Conservation (phyloP, 345 rosid species). For the Orychophragmus violaceus region DNA sequence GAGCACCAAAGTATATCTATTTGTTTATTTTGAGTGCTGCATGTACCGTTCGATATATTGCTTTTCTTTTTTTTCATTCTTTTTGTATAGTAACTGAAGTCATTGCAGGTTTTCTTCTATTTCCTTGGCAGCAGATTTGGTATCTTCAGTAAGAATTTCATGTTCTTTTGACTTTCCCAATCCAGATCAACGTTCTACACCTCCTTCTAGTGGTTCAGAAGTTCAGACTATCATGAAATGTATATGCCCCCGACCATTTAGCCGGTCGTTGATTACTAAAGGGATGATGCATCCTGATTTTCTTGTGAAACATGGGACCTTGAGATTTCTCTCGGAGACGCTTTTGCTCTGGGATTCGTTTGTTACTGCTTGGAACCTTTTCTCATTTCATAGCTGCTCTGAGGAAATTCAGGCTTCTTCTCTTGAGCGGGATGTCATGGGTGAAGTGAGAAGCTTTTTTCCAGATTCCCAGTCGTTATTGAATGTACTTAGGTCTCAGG, state of each 20-base stretch:
- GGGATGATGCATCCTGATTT: constrained; percentile 81
- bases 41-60: background rate
- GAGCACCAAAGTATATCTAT: constrained; percentile 5
- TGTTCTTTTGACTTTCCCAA: constrained; percentile 53
- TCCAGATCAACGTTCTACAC: constrained; percentile 34
- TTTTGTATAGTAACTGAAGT: constrained; percentile 35
- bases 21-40: background rate
- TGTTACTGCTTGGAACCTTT: constrained; percentile 37
- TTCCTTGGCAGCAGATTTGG: constrained; percentile 76
- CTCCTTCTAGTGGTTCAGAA: constrained; percentile 37
- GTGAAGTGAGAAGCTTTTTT: constrained; percentile 57
- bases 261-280: constrained; percentile 67
- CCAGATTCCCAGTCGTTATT: constrained; percentile 82
- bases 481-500: constrained; percentile 51
- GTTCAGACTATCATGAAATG: constrained; percentile 61
- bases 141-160: constrained; percentile 48
- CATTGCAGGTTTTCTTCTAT: constrained; percentile 74
- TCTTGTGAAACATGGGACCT: constrained; percentile 77
- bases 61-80: background rate
- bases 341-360: constrained; percentile 65
- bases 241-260: constrained; percentile 65
- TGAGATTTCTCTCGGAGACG: constrained; percentile 76
- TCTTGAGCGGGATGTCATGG: constrained; percentile 54
- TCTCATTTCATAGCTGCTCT: constrained; percentile 25
- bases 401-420: constrained; percentile 38